Evolutionary conservation across 208 protist genomes (phyloP).

Genomic region (Trypanosoma brucei): DNA sequence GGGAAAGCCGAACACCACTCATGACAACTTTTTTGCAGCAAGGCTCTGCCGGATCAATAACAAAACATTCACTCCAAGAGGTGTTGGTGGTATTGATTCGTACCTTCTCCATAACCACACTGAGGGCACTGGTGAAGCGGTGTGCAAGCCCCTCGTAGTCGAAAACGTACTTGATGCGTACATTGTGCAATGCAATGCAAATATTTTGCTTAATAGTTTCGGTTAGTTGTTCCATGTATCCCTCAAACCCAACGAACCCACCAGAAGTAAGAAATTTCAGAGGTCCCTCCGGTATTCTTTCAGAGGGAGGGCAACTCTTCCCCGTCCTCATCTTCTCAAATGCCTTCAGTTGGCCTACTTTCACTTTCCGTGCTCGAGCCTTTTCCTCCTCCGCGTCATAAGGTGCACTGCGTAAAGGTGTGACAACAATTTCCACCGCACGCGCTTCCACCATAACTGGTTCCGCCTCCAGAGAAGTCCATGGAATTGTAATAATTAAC

Average conservation of each 20-base stretch:
- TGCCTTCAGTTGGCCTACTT: conserved; percentile 46
- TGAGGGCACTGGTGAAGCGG: conserved; percentile 35
- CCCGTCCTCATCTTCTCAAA: conserved; percentile 31
- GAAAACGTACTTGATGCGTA: conserved; percentile 56
- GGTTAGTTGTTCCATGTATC: conserved; percentile 45
- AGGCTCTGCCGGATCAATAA: too few relatives aligned
- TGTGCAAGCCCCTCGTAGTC: conserved; percentile 66
- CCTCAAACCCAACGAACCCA: background rate
- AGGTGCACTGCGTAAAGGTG: conserved; percentile 45
- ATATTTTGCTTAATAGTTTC: background rate
- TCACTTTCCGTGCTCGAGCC: conserved; percentile 39
- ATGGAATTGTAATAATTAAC: conserved; percentile 67
- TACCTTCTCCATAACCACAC: conserved; percentile 40
- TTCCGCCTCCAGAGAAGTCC: conserved; percentile 63
- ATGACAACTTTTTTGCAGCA: too few relatives aligned
- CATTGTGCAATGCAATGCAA: conserved; percentile 28
- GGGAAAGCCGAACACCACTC: too few relatives aligned
- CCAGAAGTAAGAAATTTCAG: background rate
- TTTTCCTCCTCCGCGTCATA: conserved; percentile 51
- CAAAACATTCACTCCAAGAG: conserved; percentile 13
- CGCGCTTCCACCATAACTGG: conserved; percentile 52
- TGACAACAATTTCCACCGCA: conserved; percentile 73
- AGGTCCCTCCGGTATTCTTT: too few relatives aligned
- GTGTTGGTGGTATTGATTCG: too few relatives aligned
- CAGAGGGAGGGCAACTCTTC: too few relatives aligned